Evolutionary conservation across 306 rosid species (phyloP), one percentile per base, ranked within the genome.

Genomic region (Ormosia semicastrata): DNA sequence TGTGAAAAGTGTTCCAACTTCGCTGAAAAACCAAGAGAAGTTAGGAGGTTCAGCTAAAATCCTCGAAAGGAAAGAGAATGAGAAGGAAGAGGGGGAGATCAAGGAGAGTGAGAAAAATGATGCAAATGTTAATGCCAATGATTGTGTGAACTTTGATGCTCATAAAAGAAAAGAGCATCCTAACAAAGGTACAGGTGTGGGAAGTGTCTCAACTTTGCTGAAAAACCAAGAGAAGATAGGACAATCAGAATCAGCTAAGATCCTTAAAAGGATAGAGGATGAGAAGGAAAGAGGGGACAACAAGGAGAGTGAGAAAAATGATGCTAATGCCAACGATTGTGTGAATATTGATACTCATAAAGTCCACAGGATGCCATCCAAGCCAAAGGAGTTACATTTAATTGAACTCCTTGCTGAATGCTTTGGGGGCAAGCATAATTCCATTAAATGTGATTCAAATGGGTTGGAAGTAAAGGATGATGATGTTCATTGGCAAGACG

Each of bases 331-430:
- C n/a, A n/a, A n/a, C n/a, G n/a, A n/a, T n/a, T n/a, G n/a, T n/a
- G n/a, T n/a, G n/a, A 32, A 8, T 18, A 1, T 29, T 18, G 64
- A 57, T 57, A 36, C 64, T 17, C 41, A 24, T 41, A 18, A 36
- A 2, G 9, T 17, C 6, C 57, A 3, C 30, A 62, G 50, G 56
- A 70, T 50, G 74, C 60, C 33, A 71, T 67, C 75, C 10, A 41
- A 12, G 73, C 54, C 6, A 15, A 83, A 71, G 54, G 76, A 78
- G 6, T 4, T 9, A 0, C 37, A 36, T 14, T 30, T 78, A 36
- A 8, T 81, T 34, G 15, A 78, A 14, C 18, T 64, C 1, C 82
- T 84, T 34, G 32, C 46, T 54, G 80, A 72, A 54, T 84, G 80
- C 65, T 56, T 72, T 66, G 1, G 7, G 34, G 46, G 40, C 5